Evolutionary conservation across 257 asterid species (phyloP), one percentile per base, ranked within the genome.

Genomic region (Cordia subcordata): DNA sequence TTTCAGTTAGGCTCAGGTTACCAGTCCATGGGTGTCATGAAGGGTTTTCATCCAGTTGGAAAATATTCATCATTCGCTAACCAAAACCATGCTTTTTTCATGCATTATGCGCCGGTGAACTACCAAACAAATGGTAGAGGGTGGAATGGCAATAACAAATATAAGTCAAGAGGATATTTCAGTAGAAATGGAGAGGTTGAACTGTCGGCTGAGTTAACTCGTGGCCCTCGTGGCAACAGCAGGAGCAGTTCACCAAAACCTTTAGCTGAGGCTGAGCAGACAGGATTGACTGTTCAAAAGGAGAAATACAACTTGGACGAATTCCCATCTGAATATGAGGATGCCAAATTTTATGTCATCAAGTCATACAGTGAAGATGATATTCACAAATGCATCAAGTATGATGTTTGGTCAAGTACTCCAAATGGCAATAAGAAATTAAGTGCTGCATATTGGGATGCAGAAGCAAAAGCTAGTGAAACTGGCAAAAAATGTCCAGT

Each of bases 371-470:
- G 91, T 64, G 96, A 89, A 70, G 95, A 89, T 51, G 84, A 89
- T 64, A 42, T 89, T 64, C 96, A 89, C 80, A 86, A 84, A 72
- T 78, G 89, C 73, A 69, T 89, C 51, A 89, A 89, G 62, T 89
- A 86, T 66, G 85, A 81, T 68, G 96, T 89, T 45, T 89, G 96
- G 96, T 86, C 96, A 4, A 89, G 96, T 67, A 89, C 96, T 37
- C 91, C 78, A 4, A 80, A 77, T 61, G 95, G 96, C 11, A 89
- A 89, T 58, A 82, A 65, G 85, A 89, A 89, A 69, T 50, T 89
- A 17, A 88, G 84, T 61, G 62, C 81, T 70, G 89, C 85, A 72
- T 86, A 75, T 60, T 68, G 63, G 17, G 87, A 75, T 39, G 81
- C 86, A 4, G 87, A 78, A 46, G 69, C 77, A 38, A 86, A 56